Evolutionary conservation across 2,329 filamentous ascomycete genomes (phyloP).

Genomic region (Polytolypa hystricis): DNA sequence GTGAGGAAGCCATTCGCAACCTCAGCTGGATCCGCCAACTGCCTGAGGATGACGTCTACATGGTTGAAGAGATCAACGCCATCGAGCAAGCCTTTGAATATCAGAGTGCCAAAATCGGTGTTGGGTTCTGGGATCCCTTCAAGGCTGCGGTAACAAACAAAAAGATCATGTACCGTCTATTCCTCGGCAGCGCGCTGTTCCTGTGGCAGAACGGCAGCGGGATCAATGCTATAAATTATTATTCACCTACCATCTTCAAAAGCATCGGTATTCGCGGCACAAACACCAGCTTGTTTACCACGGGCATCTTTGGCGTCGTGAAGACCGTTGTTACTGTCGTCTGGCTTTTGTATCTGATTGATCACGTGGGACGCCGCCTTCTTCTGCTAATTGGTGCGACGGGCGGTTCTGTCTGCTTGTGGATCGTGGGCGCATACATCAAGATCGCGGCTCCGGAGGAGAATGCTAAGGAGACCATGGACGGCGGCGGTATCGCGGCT

Average conservation of each 20-base stretch:
- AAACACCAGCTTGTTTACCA: constrained; percentile 52
- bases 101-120: constrained; percentile 51
- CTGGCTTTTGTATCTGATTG: constrained; percentile 59
- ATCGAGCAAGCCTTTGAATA: constrained; percentile 60
- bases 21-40: constrained; percentile 38
- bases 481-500: constrained; percentile 29
- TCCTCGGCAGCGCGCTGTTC: constrained; percentile 63
- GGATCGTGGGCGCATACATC: constrained; percentile 29
- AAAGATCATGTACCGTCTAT: constrained; percentile 58
- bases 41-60: constrained; percentile 43
- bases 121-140: constrained; percentile 68
- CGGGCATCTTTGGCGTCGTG: constrained; percentile 66
- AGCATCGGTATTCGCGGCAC: constrained; percentile 51
- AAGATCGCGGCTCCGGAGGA: constrained; percentile 22
- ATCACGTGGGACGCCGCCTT: constrained; percentile 50
- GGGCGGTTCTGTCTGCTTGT: constrained; percentile 43
- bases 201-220: constrained; percentile 67
- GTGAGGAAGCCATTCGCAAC: constrained; percentile 52
- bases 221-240: constrained; percentile 74
- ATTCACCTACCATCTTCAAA: constrained; percentile 57
- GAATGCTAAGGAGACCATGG: constrained; percentile 15
- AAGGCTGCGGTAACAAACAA: constrained; percentile 41
- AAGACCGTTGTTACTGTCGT: constrained; percentile 59
- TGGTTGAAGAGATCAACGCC: constrained; percentile 60
- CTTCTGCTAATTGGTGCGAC: constrained; percentile 55